Percentiles rank a stretch among this genome's conserved stretches.
Evolutionary conservation across 331 rosid genomes (phyloP).

Genomic region (Cydonia oblonga): DNA sequence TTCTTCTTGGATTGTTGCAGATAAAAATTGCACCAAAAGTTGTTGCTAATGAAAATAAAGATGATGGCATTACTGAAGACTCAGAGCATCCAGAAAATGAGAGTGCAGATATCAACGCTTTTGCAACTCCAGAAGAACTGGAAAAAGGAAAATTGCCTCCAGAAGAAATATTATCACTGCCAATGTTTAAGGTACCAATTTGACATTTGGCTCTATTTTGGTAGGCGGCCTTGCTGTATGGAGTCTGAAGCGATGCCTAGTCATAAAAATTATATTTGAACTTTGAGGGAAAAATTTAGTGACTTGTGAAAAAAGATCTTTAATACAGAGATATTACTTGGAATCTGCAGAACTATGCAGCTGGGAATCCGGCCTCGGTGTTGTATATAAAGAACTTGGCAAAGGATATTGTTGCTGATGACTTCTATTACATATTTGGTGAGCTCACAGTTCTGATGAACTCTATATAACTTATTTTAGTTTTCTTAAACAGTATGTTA

Average conservation of each 20-base stretch:
- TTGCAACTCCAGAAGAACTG: slow-evolving; percentile 64
- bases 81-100: slow-evolving; percentile 44
- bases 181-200: slow-evolving; percentile 76
- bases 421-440: slow-evolving; percentile 82
- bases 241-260: neutral
- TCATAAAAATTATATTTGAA: neutral
- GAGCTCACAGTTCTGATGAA: slow-evolving; percentile 20
- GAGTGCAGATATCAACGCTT: slow-evolving; percentile 32
- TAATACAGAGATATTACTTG: slow-evolving; percentile 15
- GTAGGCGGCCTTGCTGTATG: neutral
- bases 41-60: slow-evolving; percentile 34
- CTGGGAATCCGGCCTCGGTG: slow-evolving; percentile 79
- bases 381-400: slow-evolving; percentile 94
- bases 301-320: neutral
- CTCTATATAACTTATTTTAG: neutral
- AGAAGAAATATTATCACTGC: slow-evolving; percentile 84
- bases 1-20: slow-evolving; percentile 33
- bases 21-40: slow-evolving; percentile 61
- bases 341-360: slow-evolving; percentile 64
- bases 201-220: neutral
- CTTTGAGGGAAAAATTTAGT: neutral
- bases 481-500: neutral
- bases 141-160: slow-evolving; percentile 53
- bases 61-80: slow-evolving; percentile 28
- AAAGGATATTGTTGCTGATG: slow-evolving; percentile 71